Base-by-base conservation (phyloP, 352 stramenopile genomes). In the Phytophthora boehmeriae region DNA sequence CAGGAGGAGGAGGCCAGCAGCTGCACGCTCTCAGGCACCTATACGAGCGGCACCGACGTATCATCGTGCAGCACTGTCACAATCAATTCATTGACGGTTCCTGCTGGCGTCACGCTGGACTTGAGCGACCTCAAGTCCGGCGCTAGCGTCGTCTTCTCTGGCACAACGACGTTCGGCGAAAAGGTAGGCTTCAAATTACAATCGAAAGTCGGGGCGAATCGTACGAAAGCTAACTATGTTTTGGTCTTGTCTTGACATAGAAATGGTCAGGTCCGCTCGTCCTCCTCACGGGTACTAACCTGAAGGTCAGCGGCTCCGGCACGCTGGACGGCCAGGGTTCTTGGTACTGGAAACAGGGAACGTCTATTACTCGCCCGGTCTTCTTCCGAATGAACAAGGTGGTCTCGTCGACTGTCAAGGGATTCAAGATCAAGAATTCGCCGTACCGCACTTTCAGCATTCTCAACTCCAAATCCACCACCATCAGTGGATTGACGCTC, bases 381-480 rank as follows among this genome's bases (percentile, higher is more conserved):
- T 44, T 44, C 38, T 44, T 44, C 38, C 38, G 38, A 6, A 44
- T 44, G 38, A 44, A 17, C 38, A 44, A 44, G 38, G 38, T 44
- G 11, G 22, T 44, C 8, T 44, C 38, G 38, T 44, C 38, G 2
- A 44, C 38, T 22, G 38, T 75, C 8, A 61, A 57, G 36, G 57
- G 57, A 1, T 75, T 69, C 49, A 68, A 52, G 30, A 56, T 71
- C 66, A 68, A 65, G 55, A 66, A 75, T 55, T 67, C 66, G 34
- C 55, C 66, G 11, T 68, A 59, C 41, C 61, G 61, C 34, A 69
- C 66, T 22, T 67, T 65, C 66, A 69, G 58, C 49, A 70, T 60
- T 35, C 53, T 61, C 53, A 61, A 34, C 11, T 61, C 41, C 5
- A 10, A 53, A n/a, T 14, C 11, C 53, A 54, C 53, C 20, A 50